Evolutionary conservation across 2,329 filamentous ascomycete genomes (phyloP), one percentile per base, ranked within the genome.

Genomic region (Exserohilum turcica): DNA sequence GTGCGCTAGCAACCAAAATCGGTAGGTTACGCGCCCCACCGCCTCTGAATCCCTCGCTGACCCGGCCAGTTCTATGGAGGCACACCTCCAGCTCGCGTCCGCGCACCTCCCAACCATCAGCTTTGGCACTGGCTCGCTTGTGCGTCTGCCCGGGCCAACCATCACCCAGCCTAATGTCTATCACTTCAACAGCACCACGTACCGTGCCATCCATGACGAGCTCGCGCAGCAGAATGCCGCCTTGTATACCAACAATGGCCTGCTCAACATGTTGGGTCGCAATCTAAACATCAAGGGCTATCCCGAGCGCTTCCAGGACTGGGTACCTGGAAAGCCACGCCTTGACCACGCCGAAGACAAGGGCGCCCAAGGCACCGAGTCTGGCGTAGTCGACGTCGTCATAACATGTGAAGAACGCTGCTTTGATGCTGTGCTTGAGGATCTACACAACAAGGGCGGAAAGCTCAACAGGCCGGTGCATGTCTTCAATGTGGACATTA

Each of bases 1-100:
- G n/a, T 99, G 94, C 77, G 94, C 94, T 6, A 96, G 92, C 69
- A 99, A 99, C 69, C 92, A 99, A 76, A 99, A 99, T 72, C 87
- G 94, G 86, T 96, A 81, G 59, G 82, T 46, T 35, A 3, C n/a
- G 3, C 12, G 7, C n/a, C 13, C 43, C 37, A 15, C 13, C 18
- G n/a, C 9, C 12, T n/a, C 21, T 8, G 6, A 8, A 6, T n/a
- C 3, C 12, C 3, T 19, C 19, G 43, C 63, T 69, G 56, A 71
- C 59, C 9, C 7, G 24, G 31, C 27, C 66, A 90, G 88, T 75
- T 91, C 91, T n/a, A 97, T 99, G 94, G 94, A 97, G 82, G 93
- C 93, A n/a, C 94, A 99, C 76, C 85, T 97, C 24, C 90, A 91
- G 59, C 87, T 99, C 29, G 91, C 94, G 4, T 84, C 89, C 55